phyloP scores from a whole-genome alignment of 768 basidiomycete species.

The Dioszegia aurantiaca region DNA sequence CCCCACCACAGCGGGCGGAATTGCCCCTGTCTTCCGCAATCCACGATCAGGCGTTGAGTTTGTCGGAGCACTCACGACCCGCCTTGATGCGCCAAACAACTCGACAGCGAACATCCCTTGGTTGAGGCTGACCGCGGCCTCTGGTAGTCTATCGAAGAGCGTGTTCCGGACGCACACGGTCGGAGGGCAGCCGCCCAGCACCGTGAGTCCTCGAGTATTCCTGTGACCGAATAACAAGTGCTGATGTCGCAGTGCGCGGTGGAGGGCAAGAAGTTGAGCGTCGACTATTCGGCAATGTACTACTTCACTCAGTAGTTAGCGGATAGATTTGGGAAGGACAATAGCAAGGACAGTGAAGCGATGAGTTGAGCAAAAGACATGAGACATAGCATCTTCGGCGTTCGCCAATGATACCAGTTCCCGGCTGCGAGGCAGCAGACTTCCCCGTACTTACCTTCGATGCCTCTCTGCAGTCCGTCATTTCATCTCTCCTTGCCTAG shows the following conservation, averaged over 20 bases:
- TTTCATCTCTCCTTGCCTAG: too few relatives aligned
- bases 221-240: not conserved
- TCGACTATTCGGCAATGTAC: constrained; percentile 38
- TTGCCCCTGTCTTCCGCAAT: constrained; percentile 29
- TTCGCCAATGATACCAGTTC: too few relatives aligned
- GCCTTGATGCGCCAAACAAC: constrained; percentile 18
- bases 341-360: too few relatives aligned
- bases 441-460: too few relatives aligned
- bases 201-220: constrained; percentile 25
- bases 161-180: constrained; percentile 61
- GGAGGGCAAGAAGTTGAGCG: constrained; percentile 39
- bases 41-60: constrained; percentile 10
- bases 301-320: constrained; percentile 3
- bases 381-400: too few relatives aligned
- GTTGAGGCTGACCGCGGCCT: constrained; percentile 57
- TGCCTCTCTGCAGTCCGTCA: too few relatives aligned
- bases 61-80: constrained; percentile 14
- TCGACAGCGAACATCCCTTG: constrained; percentile 58
- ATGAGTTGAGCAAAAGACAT: too few relatives aligned
- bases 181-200: constrained; percentile 60
- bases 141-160: constrained; percentile 58
- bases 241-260: constrained; percentile 47
- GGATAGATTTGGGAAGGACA: too few relatives aligned
- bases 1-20: constrained; percentile 18
- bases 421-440: too few relatives aligned